A percentile compares a stretch with the other conserved stretches of the same genome.
Evolutionary conservation across 176 grass and related monocot species (phyloP).

Genomic region (Areca catechu): DNA sequence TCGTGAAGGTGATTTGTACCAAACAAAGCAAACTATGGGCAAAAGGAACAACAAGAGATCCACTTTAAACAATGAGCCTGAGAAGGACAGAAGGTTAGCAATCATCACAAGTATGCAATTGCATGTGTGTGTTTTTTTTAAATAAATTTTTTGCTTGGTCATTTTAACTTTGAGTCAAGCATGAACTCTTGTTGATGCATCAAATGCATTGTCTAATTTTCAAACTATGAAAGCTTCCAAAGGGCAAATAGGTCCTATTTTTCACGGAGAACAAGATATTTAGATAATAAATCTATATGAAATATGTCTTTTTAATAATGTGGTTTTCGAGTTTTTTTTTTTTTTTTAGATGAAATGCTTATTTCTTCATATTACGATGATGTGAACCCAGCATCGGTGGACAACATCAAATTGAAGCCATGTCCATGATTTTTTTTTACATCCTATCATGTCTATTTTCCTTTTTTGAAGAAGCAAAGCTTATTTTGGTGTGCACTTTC

Average conservation of each 20-base stretch:
- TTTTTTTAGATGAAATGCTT: too few species aligned
- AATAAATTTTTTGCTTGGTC: constrained; percentile 14
- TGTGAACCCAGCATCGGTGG: too few species aligned
- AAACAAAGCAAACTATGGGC: constrained; percentile 26
- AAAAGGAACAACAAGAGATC: constrained; percentile 40
- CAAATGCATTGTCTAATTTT: constrained; percentile 26
- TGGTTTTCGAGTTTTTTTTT: not conserved
- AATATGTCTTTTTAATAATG: constrained; percentile 34
- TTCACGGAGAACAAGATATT: constrained; percentile 59
- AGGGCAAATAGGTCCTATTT: constrained; percentile 39
- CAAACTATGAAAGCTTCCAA: constrained; percentile 32
- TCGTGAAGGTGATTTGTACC: constrained; percentile 25
- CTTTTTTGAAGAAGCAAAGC: not conserved
- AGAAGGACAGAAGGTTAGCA: constrained; percentile 47
- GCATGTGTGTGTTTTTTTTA: constrained; percentile 3
- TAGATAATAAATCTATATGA: constrained; percentile 54
- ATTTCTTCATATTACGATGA: too few species aligned
- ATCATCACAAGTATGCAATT: constrained; percentile 15
- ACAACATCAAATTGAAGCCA: too few species aligned
- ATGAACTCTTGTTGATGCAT: constrained; percentile 30
- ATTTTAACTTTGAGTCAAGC: constrained; percentile 15
- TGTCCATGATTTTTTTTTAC: too few species aligned
- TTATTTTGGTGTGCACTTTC: not conserved
- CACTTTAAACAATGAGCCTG: constrained; percentile 39
- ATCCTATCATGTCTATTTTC: not conserved